These are phyloP conservation scores for Phytophthora hibernalis DNA, from an alignment of 352 stramenopile species.

Conservation along the genomic window DNA sequence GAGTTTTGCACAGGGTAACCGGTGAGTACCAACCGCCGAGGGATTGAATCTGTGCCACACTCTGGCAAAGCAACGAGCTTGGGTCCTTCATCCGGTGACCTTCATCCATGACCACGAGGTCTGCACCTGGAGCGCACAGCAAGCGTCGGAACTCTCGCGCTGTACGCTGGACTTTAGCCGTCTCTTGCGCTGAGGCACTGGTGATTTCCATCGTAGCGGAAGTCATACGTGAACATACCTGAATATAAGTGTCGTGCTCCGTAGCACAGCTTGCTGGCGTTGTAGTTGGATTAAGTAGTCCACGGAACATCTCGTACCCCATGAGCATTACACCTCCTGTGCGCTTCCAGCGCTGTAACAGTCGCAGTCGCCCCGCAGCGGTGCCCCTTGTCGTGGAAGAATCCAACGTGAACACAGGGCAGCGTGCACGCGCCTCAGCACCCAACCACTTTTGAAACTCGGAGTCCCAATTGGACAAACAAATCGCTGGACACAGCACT, in stretches of 20 bases:
- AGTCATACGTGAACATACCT: constrained; percentile 69
- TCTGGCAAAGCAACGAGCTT: constrained; percentile 85
- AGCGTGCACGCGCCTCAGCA: constrained; percentile 55
- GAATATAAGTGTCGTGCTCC: constrained; percentile 56
- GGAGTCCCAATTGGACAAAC: constrained; percentile 97
- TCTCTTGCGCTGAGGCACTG: constrained; percentile 52
- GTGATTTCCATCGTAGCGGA: constrained; percentile 77
- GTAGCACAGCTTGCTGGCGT: constrained; percentile 25
- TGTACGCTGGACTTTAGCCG: constrained; percentile 59
- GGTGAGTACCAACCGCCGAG: constrained; percentile 90
- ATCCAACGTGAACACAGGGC: constrained; percentile 72
- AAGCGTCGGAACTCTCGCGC: constrained; percentile 59
- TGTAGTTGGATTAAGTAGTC: constrained; percentile 77
- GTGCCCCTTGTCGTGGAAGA: constrained; percentile 63
- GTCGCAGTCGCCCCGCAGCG: constrained; percentile 50
- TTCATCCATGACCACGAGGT: constrained; percentile 89
- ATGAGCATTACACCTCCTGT: constrained; percentile 84
- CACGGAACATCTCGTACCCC: constrained; percentile 92
- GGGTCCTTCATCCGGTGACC: constrained; percentile 90
- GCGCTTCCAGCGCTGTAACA: constrained; percentile 79
- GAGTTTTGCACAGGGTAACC: constrained; percentile 97
- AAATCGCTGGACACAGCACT: constrained; percentile 95
- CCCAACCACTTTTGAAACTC: constrained; percentile 98
- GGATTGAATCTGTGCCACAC: constrained; percentile 76
- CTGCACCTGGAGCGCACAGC: constrained; percentile 69